These are phyloP conservation scores for Brassica juncea DNA, from an alignment of 345 rosid genomes.

Conservation along the genomic window DNA sequence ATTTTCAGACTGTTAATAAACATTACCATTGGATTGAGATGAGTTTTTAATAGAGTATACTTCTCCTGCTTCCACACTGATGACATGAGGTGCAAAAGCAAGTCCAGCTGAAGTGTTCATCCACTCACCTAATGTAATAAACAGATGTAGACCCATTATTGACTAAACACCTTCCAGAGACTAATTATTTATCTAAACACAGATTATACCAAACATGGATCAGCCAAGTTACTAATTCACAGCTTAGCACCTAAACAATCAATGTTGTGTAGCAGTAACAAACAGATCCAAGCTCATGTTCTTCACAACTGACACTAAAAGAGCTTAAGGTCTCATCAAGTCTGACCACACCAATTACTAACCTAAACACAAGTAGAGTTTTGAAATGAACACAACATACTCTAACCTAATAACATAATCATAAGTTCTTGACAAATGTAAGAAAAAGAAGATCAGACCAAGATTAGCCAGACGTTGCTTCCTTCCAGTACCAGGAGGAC, in stretches of 20 bases:
- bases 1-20: background rate
- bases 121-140: constrained; percentile 85
- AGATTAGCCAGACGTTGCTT: constrained; percentile 88
- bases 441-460: constrained; percentile 52
- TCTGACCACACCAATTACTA: background rate
- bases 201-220: background rate
- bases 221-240: background rate
- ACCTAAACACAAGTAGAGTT: background rate
- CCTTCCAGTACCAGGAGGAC: constrained; percentile 98
- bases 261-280: constrained; percentile 10
- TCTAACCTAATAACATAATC: background rate
- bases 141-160: background rate
- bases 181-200: background rate
- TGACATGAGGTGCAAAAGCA: constrained; percentile 96
- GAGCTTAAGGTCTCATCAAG: background rate
- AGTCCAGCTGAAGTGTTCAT: constrained; percentile 93
- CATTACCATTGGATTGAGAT: constrained; percentile 2
- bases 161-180: background rate
- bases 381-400: background rate
- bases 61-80: constrained; percentile 80
- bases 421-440: background rate
- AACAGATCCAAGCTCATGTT: constrained; percentile 13
- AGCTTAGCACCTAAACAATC: background rate
- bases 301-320: background rate
- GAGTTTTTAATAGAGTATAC: constrained; percentile 39